Base-by-base conservation (phyloP, 257 asterid species). In the Salvia miltiorrhiza region DNA sequence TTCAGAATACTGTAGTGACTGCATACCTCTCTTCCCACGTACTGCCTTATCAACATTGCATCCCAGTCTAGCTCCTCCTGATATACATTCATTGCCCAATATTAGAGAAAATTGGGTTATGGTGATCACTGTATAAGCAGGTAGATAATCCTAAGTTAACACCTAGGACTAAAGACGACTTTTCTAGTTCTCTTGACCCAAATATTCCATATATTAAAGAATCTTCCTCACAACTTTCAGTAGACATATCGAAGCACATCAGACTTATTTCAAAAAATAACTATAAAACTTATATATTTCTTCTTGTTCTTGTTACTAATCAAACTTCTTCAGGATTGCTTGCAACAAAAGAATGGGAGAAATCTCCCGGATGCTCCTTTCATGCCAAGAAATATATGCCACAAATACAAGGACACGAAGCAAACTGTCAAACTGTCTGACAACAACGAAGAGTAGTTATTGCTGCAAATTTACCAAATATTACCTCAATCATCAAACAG, bases 31-130 rank as follows among this genome's bases (percentile, higher is more conserved):
- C 99, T 83, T 56, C 97, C 99, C 9, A 89, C 82, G 54, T 87
- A 94, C 12, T 85, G 87, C 70, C 63, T 82, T 68, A 94, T 86
- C 83, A 94, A 66, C 75, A 48, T 72, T 67, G 74, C 87, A 76
- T 75, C 81, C 97, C 97, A 93, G 44, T 84, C 85, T 57, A 93
- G 87, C 84, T 93, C 97, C 62, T 84, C 87, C 97, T 91, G 84
- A 68, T 75, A 65, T 71, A 67, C 53, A 73, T 50, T 65, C 41
- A 73, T 71, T 49, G 63, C 57, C 65, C 76, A 74, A 69, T 59
- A 64, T 68, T 60, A 76, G 73, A 70, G 78, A 73, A 71, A 59
- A 53, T 19, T 49, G 43, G 35, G 44, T 54, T 44, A 33, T 66
- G 17, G 44, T 49, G 45, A 57, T 50, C 45, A 30, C 56, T 72